These are phyloP conservation scores for Terfezia boudieri DNA, from an alignment of 495 filamentous ascomycete species.

Conservation along the genomic window DNA sequence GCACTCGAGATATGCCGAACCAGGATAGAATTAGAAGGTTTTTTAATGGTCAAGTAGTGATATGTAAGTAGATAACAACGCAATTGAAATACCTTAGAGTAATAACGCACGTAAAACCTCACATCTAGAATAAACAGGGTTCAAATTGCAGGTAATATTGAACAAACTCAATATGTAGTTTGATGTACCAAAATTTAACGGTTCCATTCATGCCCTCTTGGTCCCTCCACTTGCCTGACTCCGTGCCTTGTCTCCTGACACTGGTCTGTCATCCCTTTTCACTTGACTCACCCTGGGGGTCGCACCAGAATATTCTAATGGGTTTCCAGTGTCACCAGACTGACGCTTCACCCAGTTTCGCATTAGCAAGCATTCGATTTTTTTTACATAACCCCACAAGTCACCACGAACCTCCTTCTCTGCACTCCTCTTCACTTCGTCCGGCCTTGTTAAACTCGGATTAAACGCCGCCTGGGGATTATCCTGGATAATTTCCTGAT, in stretches of 20 bases:
- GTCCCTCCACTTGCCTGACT: constrained; percentile 7
- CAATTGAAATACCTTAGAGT: too few species aligned
- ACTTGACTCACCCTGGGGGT: constrained; percentile 3
- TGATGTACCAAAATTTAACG: background rate
- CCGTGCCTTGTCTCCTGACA: constrained; percentile 1
- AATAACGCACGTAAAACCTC: too few species aligned
- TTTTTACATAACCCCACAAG: too few species aligned
- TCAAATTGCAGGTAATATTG: too few species aligned
- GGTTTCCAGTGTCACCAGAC: constrained; percentile 1
- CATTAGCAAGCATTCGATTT: too few species aligned
- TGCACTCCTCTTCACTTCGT: background rate
- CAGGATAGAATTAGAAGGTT: too few species aligned
- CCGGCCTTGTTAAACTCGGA: background rate
- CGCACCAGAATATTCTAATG: constrained; percentile 8
- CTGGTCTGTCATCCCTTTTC: background rate
- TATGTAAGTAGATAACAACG: too few species aligned
- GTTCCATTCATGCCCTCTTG: constrained; percentile 7
- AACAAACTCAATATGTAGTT: background rate
- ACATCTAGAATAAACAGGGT: too few species aligned
- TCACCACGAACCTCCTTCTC: background rate
- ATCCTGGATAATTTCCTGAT: background rate
- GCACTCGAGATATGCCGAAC: too few species aligned
- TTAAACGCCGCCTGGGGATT: background rate
- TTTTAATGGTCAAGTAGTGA: too few species aligned
- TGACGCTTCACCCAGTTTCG: too few species aligned